Percentiles rank a stretch among this genome's conserved stretches.
Evolutionary conservation across 2,329 filamentous ascomycete genomes (phyloP).

Genomic region (Neonectria ditissima): DNA sequence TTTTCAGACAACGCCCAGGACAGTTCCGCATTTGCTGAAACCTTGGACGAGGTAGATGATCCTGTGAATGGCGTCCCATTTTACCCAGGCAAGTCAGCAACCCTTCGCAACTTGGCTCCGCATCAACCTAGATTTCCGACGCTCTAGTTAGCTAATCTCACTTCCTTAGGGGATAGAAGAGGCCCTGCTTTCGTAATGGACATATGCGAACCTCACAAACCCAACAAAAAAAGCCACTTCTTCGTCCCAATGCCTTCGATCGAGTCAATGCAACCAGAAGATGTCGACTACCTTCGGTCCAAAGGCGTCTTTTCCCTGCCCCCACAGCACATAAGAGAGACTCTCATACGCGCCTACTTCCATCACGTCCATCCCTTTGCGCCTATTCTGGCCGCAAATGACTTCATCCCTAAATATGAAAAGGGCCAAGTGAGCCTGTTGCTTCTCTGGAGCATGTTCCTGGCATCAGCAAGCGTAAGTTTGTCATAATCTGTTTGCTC

Average conservation of each 20-base stretch:
- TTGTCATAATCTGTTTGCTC: neutral
- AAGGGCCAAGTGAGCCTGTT: slow-evolving; percentile 33
- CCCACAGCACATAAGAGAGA: slow-evolving; percentile 24
- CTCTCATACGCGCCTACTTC: slow-evolving; percentile 39
- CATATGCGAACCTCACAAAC: no score
- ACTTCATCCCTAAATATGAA: slow-evolving; percentile 34
- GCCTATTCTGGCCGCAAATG: slow-evolving; percentile 37
- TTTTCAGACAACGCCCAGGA: slow-evolving; percentile 3
- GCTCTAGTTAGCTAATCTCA: neutral
- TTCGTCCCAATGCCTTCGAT: no score
- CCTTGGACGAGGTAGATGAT: neutral
- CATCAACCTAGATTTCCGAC: neutral
- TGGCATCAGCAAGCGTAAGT: slow-evolving; percentile 48
- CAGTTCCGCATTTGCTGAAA: slow-evolving; percentile 10
- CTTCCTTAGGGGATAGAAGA: slow-evolving; percentile 14
- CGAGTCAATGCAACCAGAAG: no score
- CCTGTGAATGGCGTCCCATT: slow-evolving; percentile 8
- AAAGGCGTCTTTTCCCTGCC: slow-evolving; percentile 33
- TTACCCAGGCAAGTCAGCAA: slow-evolving; percentile 13
- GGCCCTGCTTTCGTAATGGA: neutral
- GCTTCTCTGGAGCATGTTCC: slow-evolving; percentile 47
- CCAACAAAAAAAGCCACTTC: no score
- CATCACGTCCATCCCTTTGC: slow-evolving; percentile 42
- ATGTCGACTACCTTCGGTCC: no score
- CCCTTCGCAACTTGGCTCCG: no score